Base-by-base conservation (phyloP, 177 flowering plant species). In the Telopea speciosissima region DNA sequence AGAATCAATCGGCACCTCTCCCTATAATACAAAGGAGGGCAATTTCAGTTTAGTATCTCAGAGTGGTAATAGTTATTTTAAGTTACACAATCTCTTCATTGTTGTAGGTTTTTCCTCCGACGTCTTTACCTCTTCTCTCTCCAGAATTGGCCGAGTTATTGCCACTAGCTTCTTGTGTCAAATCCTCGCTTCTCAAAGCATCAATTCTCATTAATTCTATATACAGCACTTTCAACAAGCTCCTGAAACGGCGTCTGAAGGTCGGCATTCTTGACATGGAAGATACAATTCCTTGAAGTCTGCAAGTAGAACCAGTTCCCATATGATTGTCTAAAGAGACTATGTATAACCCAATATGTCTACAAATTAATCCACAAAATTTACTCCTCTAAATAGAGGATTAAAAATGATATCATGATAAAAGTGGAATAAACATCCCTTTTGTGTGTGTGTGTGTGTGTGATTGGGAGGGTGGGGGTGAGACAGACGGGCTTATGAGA, bases 181-280 rank as follows among this genome's bases (percentile, higher is more conserved):
- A 84, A 10, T 71, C 66, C 54, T 72, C 79, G 68, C 78, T 72
- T 33, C n/a, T 75, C 36, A 81, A 68, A 25, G 77, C 81, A 44
- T 79, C 79, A 6, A 79, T 78, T 72, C 81, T 80, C n/a, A 86
- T 63, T 11, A 92, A 90, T 64, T 88, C 98, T 23, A 86, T 14
- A 44, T 87, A 90, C 73, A 94, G 60, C 24, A 86, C 73, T 81
- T 83, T 95, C 69, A 88, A 86, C 76, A 91, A 70, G 67, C 85
- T 79, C 76, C 69, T 79, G 71, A 92, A 89, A 6, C 92, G 87
- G 9, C 99, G 88, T 28, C 94, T 71, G 77, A 85, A 95, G 11
- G 99, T 91, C 56, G 99, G 99, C 54, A 90, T 68, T 33, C 94
- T 67, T 17, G 96, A 87, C 89, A 95, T 76, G 63, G 96, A 86